Evolutionary conservation across 805 yeast genomes (phyloP).

Genomic region (Kodamaea neixiangensis): DNA sequence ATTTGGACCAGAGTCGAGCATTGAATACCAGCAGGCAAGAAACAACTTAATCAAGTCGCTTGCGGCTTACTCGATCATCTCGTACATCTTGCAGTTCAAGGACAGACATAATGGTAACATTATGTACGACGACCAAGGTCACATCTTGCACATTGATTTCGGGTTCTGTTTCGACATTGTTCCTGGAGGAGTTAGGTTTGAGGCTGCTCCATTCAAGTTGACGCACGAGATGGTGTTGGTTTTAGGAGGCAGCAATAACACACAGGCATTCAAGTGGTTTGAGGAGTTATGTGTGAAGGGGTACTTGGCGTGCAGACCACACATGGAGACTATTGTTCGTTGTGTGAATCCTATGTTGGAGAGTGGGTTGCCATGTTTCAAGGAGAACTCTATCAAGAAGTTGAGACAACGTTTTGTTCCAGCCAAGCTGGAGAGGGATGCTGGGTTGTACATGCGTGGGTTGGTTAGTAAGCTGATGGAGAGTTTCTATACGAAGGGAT

Average conservation of each 20-base stretch:
- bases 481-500: conserved; percentile 87
- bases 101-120: conserved; percentile 99
- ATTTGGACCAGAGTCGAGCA: conserved; percentile 91
- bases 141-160: conserved; percentile 92
- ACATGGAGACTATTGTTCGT: conserved; percentile 79
- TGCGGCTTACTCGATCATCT: conserved; percentile 91
- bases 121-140: conserved; percentile 94
- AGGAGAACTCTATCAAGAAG: conserved; percentile 80
- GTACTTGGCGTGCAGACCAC: conserved; percentile 83
- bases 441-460: conserved; percentile 72
- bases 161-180: conserved; percentile 98
- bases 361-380: conserved; percentile 95
- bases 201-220: conserved; percentile 96
- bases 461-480: conserved; percentile 82
- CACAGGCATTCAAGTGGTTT: conserved; percentile 90
- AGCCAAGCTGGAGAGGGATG: conserved; percentile 77
- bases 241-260: conserved; percentile 84
- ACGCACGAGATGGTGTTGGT: conserved; percentile 96
- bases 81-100: conserved; percentile 88
- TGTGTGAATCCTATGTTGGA: conserved; percentile 92
- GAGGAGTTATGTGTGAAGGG: conserved; percentile 95
- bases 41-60: conserved; percentile 90
- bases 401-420: conserved; percentile 80
- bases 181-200: conserved; percentile 98
- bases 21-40: conserved; percentile 88